Evolutionary conservation across 306 rosid species (phyloP), one percentile per base, ranked within the genome.

Genomic region (Senna tora): DNA sequence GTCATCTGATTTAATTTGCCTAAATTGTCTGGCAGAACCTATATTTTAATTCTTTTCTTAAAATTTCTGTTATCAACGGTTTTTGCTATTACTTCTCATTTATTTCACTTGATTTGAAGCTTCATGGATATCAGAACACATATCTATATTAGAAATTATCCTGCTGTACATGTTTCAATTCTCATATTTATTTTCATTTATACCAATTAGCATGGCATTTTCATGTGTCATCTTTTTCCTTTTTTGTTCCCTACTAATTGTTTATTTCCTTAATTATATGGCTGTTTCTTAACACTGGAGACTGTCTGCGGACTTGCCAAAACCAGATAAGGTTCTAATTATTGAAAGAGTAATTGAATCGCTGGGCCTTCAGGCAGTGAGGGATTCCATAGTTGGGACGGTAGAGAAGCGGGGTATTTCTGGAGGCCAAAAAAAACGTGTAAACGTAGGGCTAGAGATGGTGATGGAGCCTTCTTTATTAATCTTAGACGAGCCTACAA

Each of bases 401-500:
- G 84, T 90, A 72, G 96, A 90, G 75, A 84, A 47, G 63, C 77
- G 96, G 80, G 96, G 96, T 57, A 86, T 90, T 57, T 90, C 93
- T 45, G 96, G 96, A 66, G 96, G 96, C 12, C 96, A 90, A 61
- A 79, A 84, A 39, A 90, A 90, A 72, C 87, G 96, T 47, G 96
- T 90, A 69, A 90, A 90, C 75, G 96, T 90, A 63, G 96, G 93
- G 49, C 41, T 90, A 77, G 96, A 90, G 83, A 90, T 90, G 96
- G 96, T 90, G 74, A 90, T 90, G 91, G 96, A 90, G 61, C 96
- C 96, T 62, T 90, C 96, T 41, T 84, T 90, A 30, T 75, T 90
- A 71, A 87, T 90, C 77, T 82, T 90, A 74, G 96, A 90, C 77
- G 96, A 90, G 75, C 96, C 96, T 66, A 86, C 96, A 49, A 80